phyloP scores from a whole-genome alignment of 139 green algal genomes.

The Micractinium conductrix region DNA sequence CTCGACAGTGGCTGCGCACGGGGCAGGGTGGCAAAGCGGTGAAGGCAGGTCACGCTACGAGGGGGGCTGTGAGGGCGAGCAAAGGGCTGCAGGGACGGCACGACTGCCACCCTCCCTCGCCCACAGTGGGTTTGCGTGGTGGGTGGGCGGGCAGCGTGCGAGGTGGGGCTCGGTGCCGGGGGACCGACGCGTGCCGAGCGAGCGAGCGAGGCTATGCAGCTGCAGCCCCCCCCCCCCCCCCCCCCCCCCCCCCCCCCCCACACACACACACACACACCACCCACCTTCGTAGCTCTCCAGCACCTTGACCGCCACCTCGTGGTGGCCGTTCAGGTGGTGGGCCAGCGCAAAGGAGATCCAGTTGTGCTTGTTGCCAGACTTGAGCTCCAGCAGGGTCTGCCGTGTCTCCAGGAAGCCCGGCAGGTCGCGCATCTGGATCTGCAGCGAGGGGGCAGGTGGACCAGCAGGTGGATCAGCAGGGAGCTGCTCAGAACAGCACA shows the following conservation, averaged over 20 bases:
- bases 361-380: constrained; percentile 82
- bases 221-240: background rate
- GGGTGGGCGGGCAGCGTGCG: no score
- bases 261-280: no score
- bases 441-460: constrained; percentile 1
- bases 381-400: constrained; percentile 84
- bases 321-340: constrained; percentile 87
- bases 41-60: no score
- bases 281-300: constrained; percentile 46
- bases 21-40: background rate
- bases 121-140: no score
- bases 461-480: background rate
- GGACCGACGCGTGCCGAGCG: no score
- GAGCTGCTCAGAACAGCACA: no score
- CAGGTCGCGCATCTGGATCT: constrained; percentile 95
- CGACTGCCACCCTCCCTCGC: no score
- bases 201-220: no score
- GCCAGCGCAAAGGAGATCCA: constrained; percentile 94
- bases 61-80: no score
- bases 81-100: no score
- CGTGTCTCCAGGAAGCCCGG: constrained; percentile 92
- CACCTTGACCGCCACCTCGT: constrained; percentile 77
- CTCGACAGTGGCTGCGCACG: constrained; percentile 37
- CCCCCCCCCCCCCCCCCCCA: no score
- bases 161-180: no score